Conservation (phyloP, 2,329 filamentous ascomycete species). For the Cladobotryum protrusum region DNA sequence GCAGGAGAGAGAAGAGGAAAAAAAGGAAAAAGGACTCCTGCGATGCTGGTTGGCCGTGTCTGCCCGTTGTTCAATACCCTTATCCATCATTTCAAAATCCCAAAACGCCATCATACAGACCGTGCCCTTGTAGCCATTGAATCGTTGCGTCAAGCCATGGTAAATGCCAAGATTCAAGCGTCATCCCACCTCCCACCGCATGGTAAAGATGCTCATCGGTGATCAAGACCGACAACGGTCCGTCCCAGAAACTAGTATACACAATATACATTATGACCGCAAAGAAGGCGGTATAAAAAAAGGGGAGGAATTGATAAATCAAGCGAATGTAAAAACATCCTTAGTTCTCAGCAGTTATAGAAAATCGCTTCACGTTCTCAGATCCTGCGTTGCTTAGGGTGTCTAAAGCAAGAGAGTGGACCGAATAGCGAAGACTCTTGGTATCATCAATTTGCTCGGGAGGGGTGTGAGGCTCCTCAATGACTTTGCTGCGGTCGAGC, state of each 20-base stretch:
- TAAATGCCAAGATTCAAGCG: not conserved
- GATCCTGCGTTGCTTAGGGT: constrained; percentile 10
- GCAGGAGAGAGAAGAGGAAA: not conserved
- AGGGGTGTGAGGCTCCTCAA: constrained; percentile 18
- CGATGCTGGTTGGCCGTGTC: constrained; percentile 5
- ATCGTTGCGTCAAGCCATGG: not conserved
- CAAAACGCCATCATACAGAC: constrained; percentile 11
- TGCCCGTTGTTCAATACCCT: constrained; percentile 7
- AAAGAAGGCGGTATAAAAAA: constrained; percentile 4
- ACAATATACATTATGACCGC: constrained; percentile 18
- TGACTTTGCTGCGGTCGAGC: not conserved
- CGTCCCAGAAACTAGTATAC: constrained; percentile 11
- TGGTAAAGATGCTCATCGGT: not conserved
- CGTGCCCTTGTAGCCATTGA: constrained; percentile 3
- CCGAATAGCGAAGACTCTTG: constrained; percentile 20
- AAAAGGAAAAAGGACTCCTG: constrained; percentile 1
- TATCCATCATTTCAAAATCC: constrained; percentile 10
- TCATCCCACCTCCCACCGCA: not conserved
- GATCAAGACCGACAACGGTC: not conserved
- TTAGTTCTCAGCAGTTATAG: constrained; percentile 15
- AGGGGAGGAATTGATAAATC: not conserved
- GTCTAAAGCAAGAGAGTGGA: constrained; percentile 21
- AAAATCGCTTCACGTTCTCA: constrained; percentile 19
- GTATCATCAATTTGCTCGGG: constrained; percentile 24
- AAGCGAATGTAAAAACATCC: constrained; percentile 1